Evolutionary conservation across 768 basidiomycete genomes (phyloP), one percentile per base, ranked within the genome.

Genomic region (Mycena olivaceomarginata): DNA sequence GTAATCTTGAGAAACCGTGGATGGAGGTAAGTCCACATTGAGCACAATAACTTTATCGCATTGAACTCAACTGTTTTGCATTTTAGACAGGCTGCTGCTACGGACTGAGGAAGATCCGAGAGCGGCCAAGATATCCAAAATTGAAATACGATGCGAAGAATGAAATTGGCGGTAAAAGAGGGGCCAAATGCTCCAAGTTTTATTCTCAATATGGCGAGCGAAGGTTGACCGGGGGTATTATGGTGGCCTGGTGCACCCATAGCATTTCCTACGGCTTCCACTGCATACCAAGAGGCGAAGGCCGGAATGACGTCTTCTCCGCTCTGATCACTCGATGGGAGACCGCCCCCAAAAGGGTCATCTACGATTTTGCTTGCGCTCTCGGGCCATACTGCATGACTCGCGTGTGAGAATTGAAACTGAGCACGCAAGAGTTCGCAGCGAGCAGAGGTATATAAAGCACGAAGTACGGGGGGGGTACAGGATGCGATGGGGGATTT

Each of bases 231-330:
- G 82, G 82, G 0, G 81, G 82, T 9, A 79, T 82, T 4, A 81
- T 82, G 81, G 62, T 40, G 11, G 79, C 57, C 1, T 82, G 81
- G 82, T 86, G 84, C 63, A 84, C 84, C 0, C 78, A 79, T 51
- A 76, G 76, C 68, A 79, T 79, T 45, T 79, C 51, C 72, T 79
- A 77, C 56, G 78, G 78, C 2, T 79, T 80, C 48, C 79, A 78
- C 40, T 80, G 77, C 62, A 83, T 83, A 37, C 82, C 81, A 0
- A 41, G 70, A 9, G 80, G 74, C 9, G 82, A 83, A 70, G 82
- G 82, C 2, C 79, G 79, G 16, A 81, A 83, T 67, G 81, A 82
- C 74, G 82, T 83, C 2, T 83, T 83, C 75, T 82, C 81, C 48
- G 63, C 71, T 11, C 25, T 84, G 11, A 74, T 81, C 15, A 83